Evolutionary conservation across 2,329 filamentous ascomycete genomes (phyloP), one percentile per base, ranked within the genome.

Genomic region (Xylaria sp.): DNA sequence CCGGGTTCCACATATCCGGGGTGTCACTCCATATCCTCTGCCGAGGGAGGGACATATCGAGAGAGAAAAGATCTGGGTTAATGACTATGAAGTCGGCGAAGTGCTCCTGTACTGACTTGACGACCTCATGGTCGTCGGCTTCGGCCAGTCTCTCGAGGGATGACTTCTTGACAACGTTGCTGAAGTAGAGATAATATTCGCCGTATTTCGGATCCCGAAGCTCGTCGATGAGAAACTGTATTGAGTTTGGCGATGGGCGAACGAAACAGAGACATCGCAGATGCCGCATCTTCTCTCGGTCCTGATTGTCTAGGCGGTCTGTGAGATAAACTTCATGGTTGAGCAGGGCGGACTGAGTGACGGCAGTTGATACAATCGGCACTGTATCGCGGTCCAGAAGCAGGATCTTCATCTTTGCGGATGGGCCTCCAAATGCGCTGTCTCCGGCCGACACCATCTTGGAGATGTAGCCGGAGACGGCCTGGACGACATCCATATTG

Each of bases 271-370:
- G 83, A 79, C 96, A 99, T 61, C 94, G 90, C 61, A 99, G 86
- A 83, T 99, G 96, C 70, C 96, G 92, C 96, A 99, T 98, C 85
- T 97, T 98, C 83, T 99, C 97, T 56, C 96, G 89, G 71, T 90
- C 90, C 67, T 88, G 84, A 75, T 98, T 98, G 79, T 98, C 96
- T 65, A 99, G 84, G 68, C 96, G 93, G 81, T 99, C 96, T 76
- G 97, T 98, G 69, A 99, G 92, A 82, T 98, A 99, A 74, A 99
- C 93, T 82, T 98, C 95, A 83, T 99, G 94, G 78, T 93, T 97
- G 71, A 99, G 89, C 21, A 99, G 89, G 47, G 93, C 90, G 32
- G 96, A 99, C 80, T 99, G 97, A 1, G 96, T 98, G 69, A 95
- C 95, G 63, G 96, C 94, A 4, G 94, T 97, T 9, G 97, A 99